A percentile compares a stretch with the other conserved stretches of the same genome.
Evolutionary conservation across 306 rosid species (phyloP).

Genomic region (Malus asiatica): DNA sequence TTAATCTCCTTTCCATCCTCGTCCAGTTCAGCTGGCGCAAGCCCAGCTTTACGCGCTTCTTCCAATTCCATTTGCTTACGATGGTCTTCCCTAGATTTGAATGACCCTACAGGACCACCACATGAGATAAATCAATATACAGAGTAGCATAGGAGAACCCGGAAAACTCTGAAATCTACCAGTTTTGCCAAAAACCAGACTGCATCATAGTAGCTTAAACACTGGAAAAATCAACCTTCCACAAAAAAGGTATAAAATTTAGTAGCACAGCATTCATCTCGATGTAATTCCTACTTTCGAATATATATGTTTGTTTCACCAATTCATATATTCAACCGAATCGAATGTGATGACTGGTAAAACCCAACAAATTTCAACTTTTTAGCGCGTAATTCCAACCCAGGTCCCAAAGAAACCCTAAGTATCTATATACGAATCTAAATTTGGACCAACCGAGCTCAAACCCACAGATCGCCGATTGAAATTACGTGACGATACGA

Average conservation of each 20-base stretch:
- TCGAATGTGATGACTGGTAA: not conserved
- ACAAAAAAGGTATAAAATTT: not conserved
- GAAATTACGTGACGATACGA: not conserved
- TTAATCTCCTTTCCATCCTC: constrained; percentile 70
- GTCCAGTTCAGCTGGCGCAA: constrained; percentile 70
- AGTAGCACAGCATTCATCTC: not conserved
- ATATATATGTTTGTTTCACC: not conserved
- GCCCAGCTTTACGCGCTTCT: constrained; percentile 67
- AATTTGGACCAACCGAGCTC: not conserved
- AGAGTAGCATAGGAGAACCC: not conserved
- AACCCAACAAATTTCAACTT: not conserved
- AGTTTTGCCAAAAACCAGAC: not conserved
- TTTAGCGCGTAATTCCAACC: not conserved
- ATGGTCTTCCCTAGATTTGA: constrained; percentile 66
- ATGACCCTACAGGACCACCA: constrained; percentile 40
- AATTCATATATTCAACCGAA: not conserved
- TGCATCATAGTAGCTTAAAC: not conserved
- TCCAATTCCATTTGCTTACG: constrained; percentile 62
- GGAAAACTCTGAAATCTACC: not conserved
- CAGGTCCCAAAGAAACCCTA: not conserved
- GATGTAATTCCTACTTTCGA: not conserved
- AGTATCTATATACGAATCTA: not conserved
- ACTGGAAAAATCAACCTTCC: not conserved
- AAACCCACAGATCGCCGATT: not conserved
- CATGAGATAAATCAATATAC: not conserved